These are phyloP conservation scores for Aspergillus sp. DNA, from an alignment of 2,329 filamentous ascomycete genomes.

Conservation along the genomic window DNA sequence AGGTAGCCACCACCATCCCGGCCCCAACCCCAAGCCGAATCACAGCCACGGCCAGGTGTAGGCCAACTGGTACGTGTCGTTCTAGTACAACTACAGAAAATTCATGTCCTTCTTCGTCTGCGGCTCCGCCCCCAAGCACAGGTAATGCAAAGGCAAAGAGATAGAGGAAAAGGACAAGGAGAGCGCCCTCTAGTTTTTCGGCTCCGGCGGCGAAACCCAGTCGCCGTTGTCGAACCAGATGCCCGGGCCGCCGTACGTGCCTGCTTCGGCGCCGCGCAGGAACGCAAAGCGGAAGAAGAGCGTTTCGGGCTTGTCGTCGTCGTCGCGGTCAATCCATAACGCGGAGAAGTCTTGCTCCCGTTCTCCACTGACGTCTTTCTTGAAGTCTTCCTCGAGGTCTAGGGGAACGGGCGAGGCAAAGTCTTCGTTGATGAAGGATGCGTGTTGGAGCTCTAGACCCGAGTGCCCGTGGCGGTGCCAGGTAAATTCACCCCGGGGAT, in stretches of 20 bases:
- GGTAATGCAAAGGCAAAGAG: neutral
- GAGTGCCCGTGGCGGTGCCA: conserved; percentile 52
- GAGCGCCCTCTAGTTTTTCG: conserved; percentile 28
- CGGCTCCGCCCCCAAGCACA: no score
- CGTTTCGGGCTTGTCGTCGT: conserved; percentile 42
- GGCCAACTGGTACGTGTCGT: neutral
- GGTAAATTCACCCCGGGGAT: conserved; percentile 53
- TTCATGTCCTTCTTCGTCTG: neutral
- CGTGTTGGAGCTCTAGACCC: conserved; percentile 41
- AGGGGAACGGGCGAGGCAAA: neutral
- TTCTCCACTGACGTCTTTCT: neutral
- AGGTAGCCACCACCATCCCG: neutral
- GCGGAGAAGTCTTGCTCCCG: conserved; percentile 19
- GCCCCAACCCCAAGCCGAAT: no score
- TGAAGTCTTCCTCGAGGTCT: neutral
- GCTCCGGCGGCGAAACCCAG: conserved; percentile 37
- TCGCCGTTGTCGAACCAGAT: conserved; percentile 45
- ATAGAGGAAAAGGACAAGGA: neutral
- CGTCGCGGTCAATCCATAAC: conserved; percentile 22
- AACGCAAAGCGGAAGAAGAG: conserved; percentile 55
- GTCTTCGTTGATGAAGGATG: conserved; percentile 31
- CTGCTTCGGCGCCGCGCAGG: conserved; percentile 46
- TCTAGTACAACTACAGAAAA: conserved; percentile 6
- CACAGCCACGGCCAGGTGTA: conserved; percentile 2
- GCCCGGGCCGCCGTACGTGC: conserved; percentile 43